A percentile compares a stretch with the other conserved stretches of the same genome.
Evolutionary conservation across 2,329 filamentous ascomycete species (phyloP).

Genomic region (Penicillium paneum): DNA sequence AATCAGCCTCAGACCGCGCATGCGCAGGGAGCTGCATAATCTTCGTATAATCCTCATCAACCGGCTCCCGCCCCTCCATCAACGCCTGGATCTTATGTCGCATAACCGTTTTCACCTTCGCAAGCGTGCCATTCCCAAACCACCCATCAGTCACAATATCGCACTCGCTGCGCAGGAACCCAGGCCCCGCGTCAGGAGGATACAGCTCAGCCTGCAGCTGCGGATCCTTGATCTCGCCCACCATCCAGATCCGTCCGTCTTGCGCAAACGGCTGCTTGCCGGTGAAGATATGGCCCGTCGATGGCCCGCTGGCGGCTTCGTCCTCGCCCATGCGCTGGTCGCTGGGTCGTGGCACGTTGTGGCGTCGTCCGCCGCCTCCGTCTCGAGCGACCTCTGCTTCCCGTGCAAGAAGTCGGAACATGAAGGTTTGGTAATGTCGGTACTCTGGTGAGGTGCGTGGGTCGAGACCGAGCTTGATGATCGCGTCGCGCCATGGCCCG

Average conservation of each 20-base stretch:
- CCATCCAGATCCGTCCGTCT: conserved; percentile 90
- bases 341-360: conserved; percentile 24
- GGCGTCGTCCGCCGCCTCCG: conserved; percentile 29
- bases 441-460: conserved; percentile 73
- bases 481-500: conserved; percentile 85
- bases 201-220: conserved; percentile 64
- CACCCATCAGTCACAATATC: conserved; percentile 69
- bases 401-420: conserved; percentile 65
- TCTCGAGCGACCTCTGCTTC: conserved; percentile 35
- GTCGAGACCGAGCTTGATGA: conserved; percentile 82
- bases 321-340: conserved; percentile 5
- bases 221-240: conserved; percentile 86
- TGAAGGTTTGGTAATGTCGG: conserved; percentile 81
- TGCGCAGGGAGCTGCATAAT: conserved; percentile 41
- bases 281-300: conserved; percentile 69
- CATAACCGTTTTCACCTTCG: conserved; percentile 83
- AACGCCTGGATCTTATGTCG: conserved; percentile 76
- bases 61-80: conserved; percentile 39
- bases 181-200: conserved; percentile 50
- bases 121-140: conserved; percentile 77
- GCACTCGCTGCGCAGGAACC: conserved; percentile 56
- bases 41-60: conserved; percentile 36
- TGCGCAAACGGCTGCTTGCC: conserved; percentile 65
- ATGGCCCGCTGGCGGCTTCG: not conserved
- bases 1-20: conserved; percentile 19